Evolutionary conservation across 202 grass and related monocot genomes (phyloP).

Genomic region (Tripidium arundinaceum): DNA sequence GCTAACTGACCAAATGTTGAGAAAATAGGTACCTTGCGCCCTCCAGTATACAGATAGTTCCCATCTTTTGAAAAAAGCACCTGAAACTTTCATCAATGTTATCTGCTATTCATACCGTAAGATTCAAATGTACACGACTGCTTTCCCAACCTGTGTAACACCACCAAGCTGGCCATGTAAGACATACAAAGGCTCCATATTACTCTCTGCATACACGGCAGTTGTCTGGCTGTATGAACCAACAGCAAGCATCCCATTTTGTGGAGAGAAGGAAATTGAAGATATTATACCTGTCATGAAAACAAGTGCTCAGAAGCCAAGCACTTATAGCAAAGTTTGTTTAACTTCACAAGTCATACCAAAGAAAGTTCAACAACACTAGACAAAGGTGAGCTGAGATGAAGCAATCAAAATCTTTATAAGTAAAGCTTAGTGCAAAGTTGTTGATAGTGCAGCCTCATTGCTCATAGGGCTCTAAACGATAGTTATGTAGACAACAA

Average conservation of each 20-base stretch:
- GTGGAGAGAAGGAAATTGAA: slow-evolving; percentile 76
- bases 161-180: slow-evolving; percentile 84
- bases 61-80: slow-evolving; percentile 94
- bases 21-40: slow-evolving; percentile 71
- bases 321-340: not conserved
- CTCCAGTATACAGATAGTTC: slow-evolving; percentile 90
- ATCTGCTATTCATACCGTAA: slow-evolving; percentile 10
- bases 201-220: slow-evolving; percentile 74
- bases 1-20: slow-evolving; percentile 14
- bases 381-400: slow-evolving; percentile 25
- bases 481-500: not conserved
- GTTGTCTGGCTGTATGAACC: slow-evolving; percentile 94
- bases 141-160: slow-evolving; percentile 78
- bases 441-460: not conserved
- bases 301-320: slow-evolving; percentile 31
- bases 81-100: slow-evolving; percentile 42
- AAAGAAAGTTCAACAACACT: slow-evolving; percentile 8
- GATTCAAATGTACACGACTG: not conserved
- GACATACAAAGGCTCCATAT: slow-evolving; percentile 90
- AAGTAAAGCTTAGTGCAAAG: not conserved
- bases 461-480: not conserved
- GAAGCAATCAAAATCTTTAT: slow-evolving; percentile 2
- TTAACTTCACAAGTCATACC: not conserved
- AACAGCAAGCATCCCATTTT: slow-evolving; percentile 88
- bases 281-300: slow-evolving; percentile 68